Evolutionary conservation across 2,329 filamentous ascomycete species (phyloP).

Genomic region (Sporothrix schenckii): DNA sequence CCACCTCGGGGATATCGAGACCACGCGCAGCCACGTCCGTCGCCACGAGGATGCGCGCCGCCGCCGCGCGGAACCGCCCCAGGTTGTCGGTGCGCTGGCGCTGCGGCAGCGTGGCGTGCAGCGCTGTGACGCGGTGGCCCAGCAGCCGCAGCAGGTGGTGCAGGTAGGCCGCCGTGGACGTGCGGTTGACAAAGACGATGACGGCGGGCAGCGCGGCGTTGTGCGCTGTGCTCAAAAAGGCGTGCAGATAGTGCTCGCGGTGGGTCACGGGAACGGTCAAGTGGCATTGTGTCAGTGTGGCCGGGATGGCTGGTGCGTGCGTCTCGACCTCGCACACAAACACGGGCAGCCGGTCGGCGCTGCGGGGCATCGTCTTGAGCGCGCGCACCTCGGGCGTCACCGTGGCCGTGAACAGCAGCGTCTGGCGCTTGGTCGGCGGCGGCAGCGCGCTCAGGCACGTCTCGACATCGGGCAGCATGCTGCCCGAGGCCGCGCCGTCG

Average conservation of each 20-base stretch:
- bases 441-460: conserved; percentile 83
- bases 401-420: conserved; percentile 92
- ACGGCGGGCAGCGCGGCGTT: conserved; percentile 80
- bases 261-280: conserved; percentile 88
- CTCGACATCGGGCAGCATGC: conserved; percentile 93
- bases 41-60: conserved; percentile 86
- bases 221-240: conserved; percentile 75
- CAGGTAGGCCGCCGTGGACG: conserved; percentile 82
- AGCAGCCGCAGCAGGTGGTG: conserved; percentile 86
- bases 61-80: conserved; percentile 84
- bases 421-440: conserved; percentile 78
- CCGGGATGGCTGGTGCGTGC: conserved; percentile 72
- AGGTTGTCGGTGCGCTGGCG: conserved; percentile 84
- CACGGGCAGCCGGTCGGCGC: conserved; percentile 71
- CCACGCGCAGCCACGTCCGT: conserved; percentile 94
- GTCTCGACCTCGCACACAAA: conserved; percentile 90
- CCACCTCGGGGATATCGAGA: conserved; percentile 92
- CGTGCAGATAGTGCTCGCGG: conserved; percentile 92
- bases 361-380: conserved; percentile 74
- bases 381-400: conserved; percentile 90
- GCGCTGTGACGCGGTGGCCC: conserved; percentile 83
- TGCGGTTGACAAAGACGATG: conserved; percentile 95
- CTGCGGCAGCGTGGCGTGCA: conserved; percentile 87
- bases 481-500: conserved; percentile 60
- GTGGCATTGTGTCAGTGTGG: conserved; percentile 80